These are phyloP conservation scores for Breviolum minutum DNA, from an alignment of 73 alveolate genomes.

Conservation along the genomic window DNA sequence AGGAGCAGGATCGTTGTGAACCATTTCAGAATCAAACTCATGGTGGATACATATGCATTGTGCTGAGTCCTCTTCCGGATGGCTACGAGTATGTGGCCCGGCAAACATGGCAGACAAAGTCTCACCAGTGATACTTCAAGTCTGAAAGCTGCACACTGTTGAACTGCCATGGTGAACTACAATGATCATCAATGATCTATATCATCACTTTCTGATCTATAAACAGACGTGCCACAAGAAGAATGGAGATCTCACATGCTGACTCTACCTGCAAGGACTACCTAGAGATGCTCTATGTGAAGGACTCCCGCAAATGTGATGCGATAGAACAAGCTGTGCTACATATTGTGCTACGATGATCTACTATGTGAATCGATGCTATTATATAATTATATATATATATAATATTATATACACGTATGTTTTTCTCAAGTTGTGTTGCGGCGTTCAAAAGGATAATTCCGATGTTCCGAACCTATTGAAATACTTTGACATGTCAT, in stretches of 20 bases:
- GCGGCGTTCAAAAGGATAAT: background rate
- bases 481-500: too few relatives aligned
- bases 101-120: background rate
- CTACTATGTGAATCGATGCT: too few relatives aligned
- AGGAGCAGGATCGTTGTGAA: background rate
- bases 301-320: background rate
- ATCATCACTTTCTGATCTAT: too few relatives aligned
- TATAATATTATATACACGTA: too few relatives aligned
- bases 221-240: too few relatives aligned
- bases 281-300: slow-evolving; percentile 67
- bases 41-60: background rate
- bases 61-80: background rate
- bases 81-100: slow-evolving; percentile 13
- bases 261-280: slow-evolving; percentile 1
- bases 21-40: background rate
- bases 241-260: too few relatives aligned
- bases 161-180: too few relatives aligned
- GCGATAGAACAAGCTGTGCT: background rate
- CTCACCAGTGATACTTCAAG: too few relatives aligned
- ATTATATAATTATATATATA: too few relatives aligned
- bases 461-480: background rate
- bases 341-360: background rate
- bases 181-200: too few relatives aligned
- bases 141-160: too few relatives aligned
- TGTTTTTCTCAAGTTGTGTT: too few relatives aligned